Evolutionary conservation across 1,284 basidiomycete species (phyloP), one percentile per base, ranked within the genome.

Genomic region (Gomphus sp.): DNA sequence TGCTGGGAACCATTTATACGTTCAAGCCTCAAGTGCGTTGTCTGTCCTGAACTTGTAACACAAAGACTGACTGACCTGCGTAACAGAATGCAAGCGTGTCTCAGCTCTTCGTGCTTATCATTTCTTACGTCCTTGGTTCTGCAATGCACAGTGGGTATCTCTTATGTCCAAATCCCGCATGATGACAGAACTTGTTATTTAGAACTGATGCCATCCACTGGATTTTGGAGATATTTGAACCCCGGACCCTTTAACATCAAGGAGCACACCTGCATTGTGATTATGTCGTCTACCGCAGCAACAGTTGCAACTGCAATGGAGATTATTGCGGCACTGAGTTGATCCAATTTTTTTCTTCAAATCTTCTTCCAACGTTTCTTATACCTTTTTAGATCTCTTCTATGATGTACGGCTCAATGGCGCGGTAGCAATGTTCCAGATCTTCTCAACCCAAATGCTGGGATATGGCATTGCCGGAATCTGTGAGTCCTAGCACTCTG

Each of bases 211-310:
- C 84, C 83, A 43, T 71, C 71, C 4, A 67, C 62, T 22, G 80
- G 80, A 7, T 66, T 69, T 31, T 80, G 78, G 71, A 71, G 73
- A 14, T 80, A 76, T 62, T 70, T 86, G 14, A 85, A 86, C 64
- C 84, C 83, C 7, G 82, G 78, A 2, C 79, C 80, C 9, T 81
- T 81, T 71, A 81, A 81, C 64, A 77, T 81, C 68, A 79, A 80
- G 71, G 80, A 87, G 65, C 81, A 85, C 67, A 80, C 80, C 0
- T 60, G 58, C 33, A 80, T 87, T 43, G 76, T 84, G 22, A 85
- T 87, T 64, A 85, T 87, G 82, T 69, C 84, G 1, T 81, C 81
- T 41, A 82, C 86, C 4, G 83, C 85, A 0, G 77, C 82, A 2
- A 78, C 78, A 5, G 80, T 82, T 0, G 85, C 86, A 0, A 75